Percentiles rank a stretch among this genome's conserved stretches.
These are phyloP conservation scores for Mucor irregularis DNA, from an alignment of 371 early-diverging fungal species.

Conservation along the genomic window DNA sequence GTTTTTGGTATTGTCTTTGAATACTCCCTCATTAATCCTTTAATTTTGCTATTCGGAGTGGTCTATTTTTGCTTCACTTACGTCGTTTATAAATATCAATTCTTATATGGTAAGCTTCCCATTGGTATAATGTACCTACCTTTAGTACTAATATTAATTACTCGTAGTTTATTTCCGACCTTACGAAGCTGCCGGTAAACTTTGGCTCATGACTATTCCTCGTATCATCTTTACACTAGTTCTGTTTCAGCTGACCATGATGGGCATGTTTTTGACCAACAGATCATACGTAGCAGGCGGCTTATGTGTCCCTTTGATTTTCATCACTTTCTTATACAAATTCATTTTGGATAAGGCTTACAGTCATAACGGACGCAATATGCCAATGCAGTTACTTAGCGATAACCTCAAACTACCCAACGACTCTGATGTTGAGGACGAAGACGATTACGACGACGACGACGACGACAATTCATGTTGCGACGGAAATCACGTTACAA, in stretches of 20 bases:
- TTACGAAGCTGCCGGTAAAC: conserved; percentile 81
- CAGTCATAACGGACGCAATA: conserved; percentile 40
- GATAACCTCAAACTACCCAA: conserved; percentile 26
- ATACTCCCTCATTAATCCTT: conserved; percentile 86
- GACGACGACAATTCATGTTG: too few species aligned
- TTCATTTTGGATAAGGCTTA: conserved; percentile 50
- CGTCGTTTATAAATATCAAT: conserved; percentile 84
- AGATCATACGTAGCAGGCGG: conserved; percentile 33
- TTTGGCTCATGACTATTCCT: conserved; percentile 79
- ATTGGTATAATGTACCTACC: too few species aligned
- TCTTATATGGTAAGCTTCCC: conserved; percentile 75
- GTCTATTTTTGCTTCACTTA: conserved; percentile 79
- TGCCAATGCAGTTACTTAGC: conserved; percentile 39
- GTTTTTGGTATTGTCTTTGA: conserved; percentile 85
- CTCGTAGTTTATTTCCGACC: conserved; percentile 72
- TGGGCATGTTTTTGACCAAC: conserved; percentile 69
- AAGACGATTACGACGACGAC: too few species aligned
- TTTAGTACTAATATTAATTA: background rate
- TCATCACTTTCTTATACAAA: conserved; percentile 53
- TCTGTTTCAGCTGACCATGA: conserved; percentile 85
- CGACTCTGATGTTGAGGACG: background rate
- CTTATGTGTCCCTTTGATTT: conserved; percentile 46
- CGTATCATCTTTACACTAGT: conserved; percentile 78
- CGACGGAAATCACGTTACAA: background rate
- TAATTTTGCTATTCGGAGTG: conserved; percentile 79